These are phyloP conservation scores for Cladophialophora yegresii DNA, from an alignment of 2,329 filamentous ascomycete genomes.

Conservation along the genomic window DNA sequence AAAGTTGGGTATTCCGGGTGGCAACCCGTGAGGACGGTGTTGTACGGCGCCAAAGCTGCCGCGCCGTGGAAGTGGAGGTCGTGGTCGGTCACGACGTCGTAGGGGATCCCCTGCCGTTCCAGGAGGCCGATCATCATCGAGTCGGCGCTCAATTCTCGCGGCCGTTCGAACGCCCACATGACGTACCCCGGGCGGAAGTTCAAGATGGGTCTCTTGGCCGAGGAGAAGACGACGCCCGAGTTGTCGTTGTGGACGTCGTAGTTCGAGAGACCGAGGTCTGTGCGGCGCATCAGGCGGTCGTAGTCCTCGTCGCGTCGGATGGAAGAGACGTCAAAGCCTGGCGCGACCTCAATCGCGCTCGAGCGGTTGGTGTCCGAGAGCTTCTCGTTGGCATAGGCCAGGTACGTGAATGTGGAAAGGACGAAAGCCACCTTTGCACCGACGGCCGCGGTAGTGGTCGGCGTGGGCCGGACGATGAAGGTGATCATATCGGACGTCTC, in stretches of 20 bases:
- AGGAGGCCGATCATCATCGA: slow-evolving; percentile 43
- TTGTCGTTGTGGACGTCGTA: slow-evolving; percentile 47
- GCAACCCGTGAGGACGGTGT: slow-evolving; percentile 39
- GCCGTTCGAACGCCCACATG: slow-evolving; percentile 44
- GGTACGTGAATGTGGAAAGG: slow-evolving; percentile 45
- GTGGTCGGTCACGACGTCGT: slow-evolving; percentile 46
- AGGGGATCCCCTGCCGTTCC: slow-evolving; percentile 39
- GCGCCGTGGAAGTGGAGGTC: slow-evolving; percentile 39
- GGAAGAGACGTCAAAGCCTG: slow-evolving; percentile 17
- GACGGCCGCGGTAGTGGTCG: slow-evolving; percentile 19
- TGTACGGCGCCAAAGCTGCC: slow-evolving; percentile 32
- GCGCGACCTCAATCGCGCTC: slow-evolving; percentile 28
- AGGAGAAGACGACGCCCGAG: slow-evolving; percentile 41
- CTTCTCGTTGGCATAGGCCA: slow-evolving; percentile 46
- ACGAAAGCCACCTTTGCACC: slow-evolving; percentile 38
- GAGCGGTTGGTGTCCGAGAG: slow-evolving; percentile 41
- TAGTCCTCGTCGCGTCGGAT: slow-evolving; percentile 31
- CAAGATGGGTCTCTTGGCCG: slow-evolving; percentile 43
- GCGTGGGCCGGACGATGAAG: slow-evolving; percentile 43
- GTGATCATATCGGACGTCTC: slow-evolving; percentile 39
- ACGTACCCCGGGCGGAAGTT: slow-evolving; percentile 45
- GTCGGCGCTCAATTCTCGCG: slow-evolving; percentile 45
- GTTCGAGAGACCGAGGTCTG: slow-evolving; percentile 43
- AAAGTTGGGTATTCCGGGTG: slow-evolving; percentile 44
- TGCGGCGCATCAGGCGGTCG: slow-evolving; percentile 38